Conservation (phyloP, 306 rosid species). For the Quillaja saponaria region DNA sequence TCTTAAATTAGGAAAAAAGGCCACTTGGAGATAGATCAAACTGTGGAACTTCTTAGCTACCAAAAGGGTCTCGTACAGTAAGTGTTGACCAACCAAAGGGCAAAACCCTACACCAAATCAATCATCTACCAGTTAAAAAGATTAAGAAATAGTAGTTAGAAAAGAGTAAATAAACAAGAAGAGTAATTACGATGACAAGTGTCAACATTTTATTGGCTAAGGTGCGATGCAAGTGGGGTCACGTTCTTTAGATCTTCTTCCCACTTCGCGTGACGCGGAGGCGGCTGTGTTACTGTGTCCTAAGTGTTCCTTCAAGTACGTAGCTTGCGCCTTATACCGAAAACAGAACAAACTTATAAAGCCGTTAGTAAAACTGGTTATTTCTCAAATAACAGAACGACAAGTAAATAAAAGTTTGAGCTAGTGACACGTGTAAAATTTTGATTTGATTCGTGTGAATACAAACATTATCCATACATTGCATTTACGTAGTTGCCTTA, state of each 20-base stretch:
- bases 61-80: constrained; percentile 18
- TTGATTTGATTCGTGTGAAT: too few relatives aligned
- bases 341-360: too few relatives aligned
- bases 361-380: too few relatives aligned
- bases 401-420: too few relatives aligned
- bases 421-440: too few relatives aligned
- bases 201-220: not conserved
- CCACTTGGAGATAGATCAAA: not conserved
- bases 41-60: constrained; percentile 7
- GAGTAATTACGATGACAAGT: not conserved
- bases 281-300: constrained; percentile 5
- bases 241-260: constrained; percentile 4
- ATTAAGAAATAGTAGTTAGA: not conserved
- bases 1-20: not conserved
- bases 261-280: not conserved
- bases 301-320: too few relatives aligned
- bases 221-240: not conserved
- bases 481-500: too few relatives aligned
- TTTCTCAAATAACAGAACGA: too few relatives aligned
- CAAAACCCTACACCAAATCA: not conserved
- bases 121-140: too few relatives aligned
- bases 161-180: not conserved
- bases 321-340: too few relatives aligned
- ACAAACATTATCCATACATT: too few relatives aligned
- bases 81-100: constrained; percentile 22